phyloP scores from a whole-genome alignment of 352 stramenopile species.

The Phytophthora lateralis region DNA sequence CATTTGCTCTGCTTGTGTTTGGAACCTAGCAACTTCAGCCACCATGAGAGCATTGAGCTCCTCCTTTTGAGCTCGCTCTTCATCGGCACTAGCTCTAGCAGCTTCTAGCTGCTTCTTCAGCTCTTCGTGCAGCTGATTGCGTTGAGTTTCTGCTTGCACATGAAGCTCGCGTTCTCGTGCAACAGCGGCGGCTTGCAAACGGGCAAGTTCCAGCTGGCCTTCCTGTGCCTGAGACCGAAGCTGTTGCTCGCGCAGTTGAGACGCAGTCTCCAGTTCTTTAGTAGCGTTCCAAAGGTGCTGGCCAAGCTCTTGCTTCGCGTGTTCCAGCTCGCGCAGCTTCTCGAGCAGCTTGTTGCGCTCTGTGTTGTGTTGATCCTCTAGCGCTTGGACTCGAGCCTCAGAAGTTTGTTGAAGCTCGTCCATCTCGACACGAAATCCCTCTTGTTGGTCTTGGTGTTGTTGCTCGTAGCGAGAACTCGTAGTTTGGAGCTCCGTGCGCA shows the following conservation, averaged over 20 bases:
- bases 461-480: conserved; percentile 24
- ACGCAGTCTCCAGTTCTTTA: conserved; percentile 45
- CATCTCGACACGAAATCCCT: conserved; percentile 15
- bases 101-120: conserved; percentile 49
- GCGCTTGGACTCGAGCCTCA: conserved; percentile 14
- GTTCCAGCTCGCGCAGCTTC: conserved; percentile 27
- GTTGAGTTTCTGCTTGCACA: conserved; percentile 45
- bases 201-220: conserved; percentile 36
- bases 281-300: conserved; percentile 68
- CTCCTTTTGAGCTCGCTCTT: conserved; percentile 67
- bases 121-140: conserved; percentile 42
- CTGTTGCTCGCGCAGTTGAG: conserved; percentile 37
- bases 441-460: conserved; percentile 31
- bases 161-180: conserved; percentile 51
- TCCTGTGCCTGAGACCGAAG: conserved; percentile 28
- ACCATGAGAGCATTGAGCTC: conserved; percentile 68
- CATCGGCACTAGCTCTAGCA: conserved; percentile 32
- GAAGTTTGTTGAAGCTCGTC: conserved; percentile 14
- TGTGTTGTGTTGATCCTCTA: conserved; percentile 4
- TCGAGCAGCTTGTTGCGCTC: conserved; percentile 18
- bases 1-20: conserved; percentile 41
- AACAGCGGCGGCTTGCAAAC: conserved; percentile 15
- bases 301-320: conserved; percentile 59
- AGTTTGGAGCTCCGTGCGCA: conserved; percentile 39
- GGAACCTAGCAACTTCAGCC: conserved; percentile 51